phyloP scores from a whole-genome alignment of 140 eudicot species.

The Erigeron philadelphicus region DNA sequence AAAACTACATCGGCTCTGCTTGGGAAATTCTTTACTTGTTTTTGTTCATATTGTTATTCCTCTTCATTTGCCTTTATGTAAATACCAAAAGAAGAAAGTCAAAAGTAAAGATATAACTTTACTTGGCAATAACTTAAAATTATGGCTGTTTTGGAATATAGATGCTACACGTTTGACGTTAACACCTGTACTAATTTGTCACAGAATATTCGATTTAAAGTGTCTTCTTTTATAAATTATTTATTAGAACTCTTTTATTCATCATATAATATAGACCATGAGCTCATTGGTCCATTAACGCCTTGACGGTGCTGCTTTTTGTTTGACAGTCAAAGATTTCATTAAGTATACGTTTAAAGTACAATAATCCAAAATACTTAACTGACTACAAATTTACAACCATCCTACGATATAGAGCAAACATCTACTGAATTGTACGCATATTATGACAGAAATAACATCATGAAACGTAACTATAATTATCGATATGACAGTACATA shows the following conservation, averaged over 20 bases:
- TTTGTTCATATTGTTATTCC: constrained; percentile 22
- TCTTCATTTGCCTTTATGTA: constrained; percentile 40
- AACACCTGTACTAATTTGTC: background rate
- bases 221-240: background rate
- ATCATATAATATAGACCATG: too few species aligned
- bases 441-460: too few species aligned
- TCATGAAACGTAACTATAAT: too few species aligned
- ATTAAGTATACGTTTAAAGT: too few species aligned
- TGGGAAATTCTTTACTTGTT: constrained; percentile 38
- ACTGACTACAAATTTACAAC: too few species aligned
- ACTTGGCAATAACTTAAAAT: background rate
- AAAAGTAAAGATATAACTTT: constrained; percentile 49
- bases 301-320: too few species aligned
- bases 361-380: too few species aligned
- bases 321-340: too few species aligned
- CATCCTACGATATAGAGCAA: too few species aligned
- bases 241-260: background rate
- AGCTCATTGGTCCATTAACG: too few species aligned
- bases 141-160: constrained; percentile 1
- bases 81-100: constrained; percentile 53
- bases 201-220: background rate
- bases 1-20: constrained; percentile 21
- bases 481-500: too few species aligned
- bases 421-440: too few species aligned
- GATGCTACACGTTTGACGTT: background rate